Percentiles rank a stretch among this genome's conserved stretches.
These are phyloP conservation scores for Mycena filopes DNA, from an alignment of 768 basidiomycete genomes.

Conservation along the genomic window DNA sequence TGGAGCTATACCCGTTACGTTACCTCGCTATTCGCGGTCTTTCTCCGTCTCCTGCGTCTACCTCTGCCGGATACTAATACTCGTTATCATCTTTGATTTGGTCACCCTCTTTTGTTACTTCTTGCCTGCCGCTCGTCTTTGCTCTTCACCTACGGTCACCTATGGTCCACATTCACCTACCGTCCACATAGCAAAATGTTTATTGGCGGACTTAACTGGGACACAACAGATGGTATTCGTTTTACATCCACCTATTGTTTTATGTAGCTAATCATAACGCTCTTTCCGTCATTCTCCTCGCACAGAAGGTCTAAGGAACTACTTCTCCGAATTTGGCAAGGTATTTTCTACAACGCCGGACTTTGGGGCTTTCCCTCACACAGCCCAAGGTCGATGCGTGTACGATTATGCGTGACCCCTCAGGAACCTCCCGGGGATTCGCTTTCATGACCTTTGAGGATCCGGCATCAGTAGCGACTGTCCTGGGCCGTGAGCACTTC, in stretches of 20 bases:
- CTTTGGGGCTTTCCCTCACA: constrained; percentile 27
- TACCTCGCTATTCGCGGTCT: constrained; percentile 42
- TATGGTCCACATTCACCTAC: constrained; percentile 32
- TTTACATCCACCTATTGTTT: constrained; percentile 41
- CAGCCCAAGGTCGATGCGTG: constrained; percentile 73
- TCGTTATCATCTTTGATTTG: constrained; percentile 28
- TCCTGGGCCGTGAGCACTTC: constrained; percentile 73
- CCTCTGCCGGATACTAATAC: constrained; percentile 34
- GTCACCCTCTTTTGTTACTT: constrained; percentile 35
- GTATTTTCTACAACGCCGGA: constrained; percentile 43
- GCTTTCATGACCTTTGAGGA: constrained; percentile 88
- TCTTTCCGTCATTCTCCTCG: constrained; percentile 35
- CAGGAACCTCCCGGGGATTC: constrained; percentile 82
- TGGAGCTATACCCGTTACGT: constrained; percentile 43
- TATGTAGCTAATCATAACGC: constrained; percentile 50
- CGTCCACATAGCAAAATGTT: constrained; percentile 81
- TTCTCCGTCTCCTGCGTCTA: constrained; percentile 36
- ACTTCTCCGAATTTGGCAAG: constrained; percentile 86
- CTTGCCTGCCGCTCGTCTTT: constrained; percentile 33
- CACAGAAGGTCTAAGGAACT: constrained; percentile 69
- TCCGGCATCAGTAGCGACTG: constrained; percentile 67
- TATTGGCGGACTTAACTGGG: constrained; percentile 92
- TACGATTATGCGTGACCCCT: constrained; percentile 87
- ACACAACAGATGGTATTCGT: constrained; percentile 86
- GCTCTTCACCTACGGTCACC: constrained; percentile 34